phyloP scores from a whole-genome alignment of 2,329 filamentous ascomycete species.

The Pseudogymnoascus sp. region DNA sequence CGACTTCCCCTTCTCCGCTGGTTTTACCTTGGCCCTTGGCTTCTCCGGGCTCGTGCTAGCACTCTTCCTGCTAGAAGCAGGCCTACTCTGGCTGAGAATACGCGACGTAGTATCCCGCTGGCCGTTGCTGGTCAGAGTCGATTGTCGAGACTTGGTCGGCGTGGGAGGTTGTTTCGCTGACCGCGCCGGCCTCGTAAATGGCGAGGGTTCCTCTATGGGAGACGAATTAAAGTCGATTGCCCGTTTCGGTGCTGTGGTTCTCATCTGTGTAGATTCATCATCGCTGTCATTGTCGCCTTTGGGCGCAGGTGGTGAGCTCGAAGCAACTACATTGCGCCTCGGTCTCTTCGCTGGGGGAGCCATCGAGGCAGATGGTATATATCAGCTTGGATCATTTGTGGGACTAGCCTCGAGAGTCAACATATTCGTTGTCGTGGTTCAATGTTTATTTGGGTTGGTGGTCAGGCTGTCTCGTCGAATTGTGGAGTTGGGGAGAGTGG shows the following conservation, averaged over 20 bases:
- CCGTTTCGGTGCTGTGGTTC: constrained; percentile 16
- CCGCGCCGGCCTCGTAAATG: constrained; percentile 18
- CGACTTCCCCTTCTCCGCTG: constrained; percentile 44
- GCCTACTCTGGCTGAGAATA: constrained; percentile 18
- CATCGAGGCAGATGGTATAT: constrained; percentile 19
- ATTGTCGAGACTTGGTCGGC: constrained; percentile 5
- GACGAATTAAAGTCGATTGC: constrained; percentile 21
- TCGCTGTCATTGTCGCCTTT: constrained; percentile 11
- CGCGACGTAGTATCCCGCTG: background rate
- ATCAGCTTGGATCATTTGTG: background rate
- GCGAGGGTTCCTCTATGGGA: background rate
- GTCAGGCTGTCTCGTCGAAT: constrained; percentile 2
- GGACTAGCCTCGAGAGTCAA: background rate
- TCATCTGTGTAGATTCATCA: background rate
- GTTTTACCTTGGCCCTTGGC: constrained; percentile 32
- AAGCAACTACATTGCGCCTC: constrained; percentile 45
- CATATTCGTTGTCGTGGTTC: background rate
- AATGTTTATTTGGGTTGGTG: background rate
- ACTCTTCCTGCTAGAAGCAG: constrained; percentile 25
- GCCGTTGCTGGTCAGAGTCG: constrained; percentile 1
- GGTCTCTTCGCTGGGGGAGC: constrained; percentile 36
- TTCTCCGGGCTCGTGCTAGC: constrained; percentile 41
- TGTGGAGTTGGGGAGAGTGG: constrained; percentile 1
- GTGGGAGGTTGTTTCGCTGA: constrained; percentile 22
- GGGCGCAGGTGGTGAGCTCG: constrained; percentile 29